Conservation (phyloP, 176 grass and related monocot species). For the Aegilops tauschii region DNA sequence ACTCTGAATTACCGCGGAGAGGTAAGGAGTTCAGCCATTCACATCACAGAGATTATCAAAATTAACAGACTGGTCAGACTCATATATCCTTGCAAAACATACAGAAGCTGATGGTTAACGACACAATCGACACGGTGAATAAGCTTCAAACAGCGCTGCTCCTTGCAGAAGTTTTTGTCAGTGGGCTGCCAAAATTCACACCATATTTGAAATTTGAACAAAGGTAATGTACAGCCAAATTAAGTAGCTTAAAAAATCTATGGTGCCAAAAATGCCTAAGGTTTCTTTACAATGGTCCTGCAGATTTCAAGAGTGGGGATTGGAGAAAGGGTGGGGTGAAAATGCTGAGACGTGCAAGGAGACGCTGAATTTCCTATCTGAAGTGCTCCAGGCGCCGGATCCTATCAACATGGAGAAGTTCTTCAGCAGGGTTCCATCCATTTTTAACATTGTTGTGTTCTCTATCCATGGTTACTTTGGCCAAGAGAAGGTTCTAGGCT, state of each 20-base stretch:
- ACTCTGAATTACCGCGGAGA: slow-evolving; percentile 63
- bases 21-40: slow-evolving; percentile 35
- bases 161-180: slow-evolving; percentile 71
- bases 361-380: slow-evolving; percentile 78
- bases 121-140: slow-evolving; percentile 63
- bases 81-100: slow-evolving; percentile 14
- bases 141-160: slow-evolving; percentile 95
- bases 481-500: slow-evolving; percentile 89
- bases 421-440: slow-evolving; percentile 74
- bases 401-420: slow-evolving; percentile 89
- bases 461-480: slow-evolving; percentile 96
- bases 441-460: slow-evolving; percentile 83
- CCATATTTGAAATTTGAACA: slow-evolving; percentile 84
- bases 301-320: slow-evolving; percentile 97
- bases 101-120: slow-evolving; percentile 94
- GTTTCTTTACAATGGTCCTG: background rate
- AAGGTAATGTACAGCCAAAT: slow-evolving; percentile 37
- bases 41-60: background rate
- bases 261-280: background rate
- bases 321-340: slow-evolving; percentile 96
- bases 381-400: slow-evolving; percentile 93
- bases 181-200: slow-evolving; percentile 62
- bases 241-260: background rate
- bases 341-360: slow-evolving; percentile 82
- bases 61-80: background rate